Percentiles rank a stretch among this genome's conserved stretches.
These are phyloP conservation scores for Capsicum pubescens DNA, from an alignment of 257 asterid species.

Conservation along the genomic window DNA sequence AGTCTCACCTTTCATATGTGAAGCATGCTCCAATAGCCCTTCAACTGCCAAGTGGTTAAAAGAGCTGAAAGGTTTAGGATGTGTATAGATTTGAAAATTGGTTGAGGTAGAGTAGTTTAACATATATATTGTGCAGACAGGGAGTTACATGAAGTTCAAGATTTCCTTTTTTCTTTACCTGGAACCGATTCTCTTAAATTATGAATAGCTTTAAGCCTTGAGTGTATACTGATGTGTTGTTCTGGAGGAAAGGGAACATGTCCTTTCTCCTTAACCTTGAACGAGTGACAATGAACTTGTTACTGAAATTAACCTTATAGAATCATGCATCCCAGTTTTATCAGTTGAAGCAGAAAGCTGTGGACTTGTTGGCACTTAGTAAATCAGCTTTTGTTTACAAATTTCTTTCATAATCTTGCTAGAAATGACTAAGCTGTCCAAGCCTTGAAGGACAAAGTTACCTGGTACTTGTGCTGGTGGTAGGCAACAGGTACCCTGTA, in stretches of 20 bases:
- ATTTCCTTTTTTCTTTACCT: conserved; percentile 9
- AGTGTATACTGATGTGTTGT: conserved; percentile 21
- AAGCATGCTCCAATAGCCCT: conserved; percentile 26
- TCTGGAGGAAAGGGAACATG: conserved; percentile 23
- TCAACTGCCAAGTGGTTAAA: conserved; percentile 38
- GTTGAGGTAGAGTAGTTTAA: conserved; percentile 29
- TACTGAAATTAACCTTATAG: conserved; percentile 13
- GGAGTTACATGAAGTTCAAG: conserved; percentile 25
- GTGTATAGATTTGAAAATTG: conserved; percentile 39
- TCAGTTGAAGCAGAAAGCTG: conserved; percentile 6
- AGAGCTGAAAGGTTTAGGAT: conserved; percentile 29
- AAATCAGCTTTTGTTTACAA: not conserved
- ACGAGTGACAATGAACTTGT: not conserved
- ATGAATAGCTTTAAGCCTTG: conserved; percentile 1
- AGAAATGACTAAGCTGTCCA: not conserved
- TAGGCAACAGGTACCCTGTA: not conserved
- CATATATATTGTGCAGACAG: conserved; percentile 25
- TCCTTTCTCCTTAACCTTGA: conserved; percentile 20
- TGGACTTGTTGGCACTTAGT: not conserved
- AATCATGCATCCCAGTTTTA: not conserved
- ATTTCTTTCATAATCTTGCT: not conserved
- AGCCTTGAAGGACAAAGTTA: not conserved
- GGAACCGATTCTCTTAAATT: conserved; percentile 7
- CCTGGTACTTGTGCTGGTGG: not conserved
- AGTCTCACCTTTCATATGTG: conserved; percentile 18